These are phyloP conservation scores for Verticillium dahliae DNA, from an alignment of 2,329 filamentous ascomycete genomes.

Conservation along the genomic window DNA sequence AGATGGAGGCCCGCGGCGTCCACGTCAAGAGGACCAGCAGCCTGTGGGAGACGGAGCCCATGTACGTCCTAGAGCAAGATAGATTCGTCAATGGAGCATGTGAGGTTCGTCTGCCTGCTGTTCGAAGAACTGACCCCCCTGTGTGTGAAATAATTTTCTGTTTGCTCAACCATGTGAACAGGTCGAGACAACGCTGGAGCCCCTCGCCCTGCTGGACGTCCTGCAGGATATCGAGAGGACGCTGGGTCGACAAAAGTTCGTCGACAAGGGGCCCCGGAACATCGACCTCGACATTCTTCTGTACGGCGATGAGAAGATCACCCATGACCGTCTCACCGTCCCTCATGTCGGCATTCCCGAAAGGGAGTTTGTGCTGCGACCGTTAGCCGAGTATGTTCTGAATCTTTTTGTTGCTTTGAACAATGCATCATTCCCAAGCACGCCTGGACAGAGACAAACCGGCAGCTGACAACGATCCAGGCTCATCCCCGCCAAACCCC, in stretches of 20 bases:
- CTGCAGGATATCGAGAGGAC: constrained; percentile 78
- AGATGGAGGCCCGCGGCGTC: constrained; percentile 70
- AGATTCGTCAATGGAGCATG: constrained; percentile 89
- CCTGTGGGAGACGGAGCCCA: constrained; percentile 90
- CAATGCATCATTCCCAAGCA: too few relatives aligned
- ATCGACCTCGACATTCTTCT: constrained; percentile 92
- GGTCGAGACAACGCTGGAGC: constrained; percentile 74
- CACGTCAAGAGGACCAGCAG: constrained; percentile 73
- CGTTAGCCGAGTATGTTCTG: constrained; percentile 64
- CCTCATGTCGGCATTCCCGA: constrained; percentile 84
- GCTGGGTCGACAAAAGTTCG: constrained; percentile 73
- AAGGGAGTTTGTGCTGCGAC: constrained; percentile 87
- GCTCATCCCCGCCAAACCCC: constrained; percentile 47
- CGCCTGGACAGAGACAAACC: too few relatives aligned
- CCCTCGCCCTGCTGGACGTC: constrained; percentile 68
- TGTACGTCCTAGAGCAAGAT: constrained; percentile 90
- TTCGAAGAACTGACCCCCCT: neutral
- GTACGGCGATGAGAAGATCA: constrained; percentile 62
- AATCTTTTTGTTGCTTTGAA: neutral
- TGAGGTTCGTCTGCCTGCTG: constrained; percentile 55
- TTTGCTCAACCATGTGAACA: neutral
- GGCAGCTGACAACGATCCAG: constrained; percentile 22
- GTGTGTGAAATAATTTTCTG: neutral
- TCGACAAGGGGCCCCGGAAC: constrained; percentile 90
- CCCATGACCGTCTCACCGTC: constrained; percentile 68